Percentiles rank a stretch among this genome's conserved stretches.
These are phyloP conservation scores for Sindora glabra DNA, from an alignment of 306 rosid species.

Conservation along the genomic window DNA sequence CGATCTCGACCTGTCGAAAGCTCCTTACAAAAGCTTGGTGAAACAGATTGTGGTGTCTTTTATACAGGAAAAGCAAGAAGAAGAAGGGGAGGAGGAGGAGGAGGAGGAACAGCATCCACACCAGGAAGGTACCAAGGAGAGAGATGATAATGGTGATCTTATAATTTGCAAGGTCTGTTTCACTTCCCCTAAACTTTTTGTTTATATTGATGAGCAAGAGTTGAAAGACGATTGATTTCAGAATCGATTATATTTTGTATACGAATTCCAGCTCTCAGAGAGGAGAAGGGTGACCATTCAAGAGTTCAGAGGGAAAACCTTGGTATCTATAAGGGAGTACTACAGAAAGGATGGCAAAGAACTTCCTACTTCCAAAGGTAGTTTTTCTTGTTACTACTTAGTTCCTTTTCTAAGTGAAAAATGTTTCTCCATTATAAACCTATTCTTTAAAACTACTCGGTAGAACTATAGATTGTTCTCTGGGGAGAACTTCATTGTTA, in stretches of 20 bases:
- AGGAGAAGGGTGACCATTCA: constrained; percentile 75
- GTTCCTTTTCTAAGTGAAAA: not conserved
- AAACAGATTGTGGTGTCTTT: constrained; percentile 56
- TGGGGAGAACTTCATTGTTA: too few species aligned
- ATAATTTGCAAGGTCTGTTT: constrained; percentile 66
- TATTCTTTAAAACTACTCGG: too few species aligned
- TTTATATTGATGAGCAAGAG: constrained; percentile 1
- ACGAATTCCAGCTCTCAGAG: constrained; percentile 51
- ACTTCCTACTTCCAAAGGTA: constrained; percentile 80
- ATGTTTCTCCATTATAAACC: not conserved
- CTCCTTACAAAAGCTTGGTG: constrained; percentile 56
- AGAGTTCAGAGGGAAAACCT: constrained; percentile 69
- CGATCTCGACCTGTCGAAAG: constrained; percentile 52
- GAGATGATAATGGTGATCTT: constrained; percentile 69
- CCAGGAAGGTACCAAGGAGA: constrained; percentile 22
- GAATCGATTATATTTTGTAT: not conserved
- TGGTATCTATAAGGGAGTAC: constrained; percentile 75
- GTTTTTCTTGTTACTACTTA: not conserved
- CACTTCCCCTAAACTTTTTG: not conserved
- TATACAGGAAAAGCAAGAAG: constrained; percentile 39
- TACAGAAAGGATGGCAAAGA: constrained; percentile 68
- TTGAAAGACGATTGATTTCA: not conserved
- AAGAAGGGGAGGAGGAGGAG: not conserved
- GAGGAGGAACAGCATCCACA: not conserved
- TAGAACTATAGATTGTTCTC: too few species aligned